Evolutionary conservation across 2,329 filamentous ascomycete species (phyloP).

Genomic region (Arthrobotrys megalospora): DNA sequence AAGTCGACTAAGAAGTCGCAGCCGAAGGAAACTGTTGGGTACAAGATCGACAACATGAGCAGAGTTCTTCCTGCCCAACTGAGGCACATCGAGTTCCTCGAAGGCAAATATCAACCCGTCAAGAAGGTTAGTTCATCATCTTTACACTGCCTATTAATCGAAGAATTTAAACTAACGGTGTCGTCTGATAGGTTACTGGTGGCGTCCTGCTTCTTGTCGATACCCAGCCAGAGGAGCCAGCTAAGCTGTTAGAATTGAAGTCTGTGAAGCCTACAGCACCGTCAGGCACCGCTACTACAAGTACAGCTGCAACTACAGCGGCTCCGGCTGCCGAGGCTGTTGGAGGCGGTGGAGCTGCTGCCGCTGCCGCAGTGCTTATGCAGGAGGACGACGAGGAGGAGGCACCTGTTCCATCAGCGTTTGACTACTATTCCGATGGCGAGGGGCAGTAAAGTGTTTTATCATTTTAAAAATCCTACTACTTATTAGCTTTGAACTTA

Average conservation of each 20-base stretch:
- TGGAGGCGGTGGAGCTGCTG: constrained; percentile 71
- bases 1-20: constrained; percentile 86
- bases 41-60: constrained; percentile 97
- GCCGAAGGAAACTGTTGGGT: constrained; percentile 97
- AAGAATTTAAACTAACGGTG: constrained; percentile 4
- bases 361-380: constrained; percentile 84
- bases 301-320: constrained; percentile 72
- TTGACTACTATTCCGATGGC: constrained; percentile 83
- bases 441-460: constrained; percentile 69
- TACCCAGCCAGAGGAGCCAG: constrained; percentile 82
- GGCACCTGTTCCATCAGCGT: constrained; percentile 78
- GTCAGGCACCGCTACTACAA: constrained; percentile 54
- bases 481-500: constrained; percentile 18
- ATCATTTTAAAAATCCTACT: not conserved
- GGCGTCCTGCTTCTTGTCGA: constrained; percentile 93
- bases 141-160: not conserved
- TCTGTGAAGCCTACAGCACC: constrained; percentile 77
- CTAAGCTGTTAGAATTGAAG: constrained; percentile 89
- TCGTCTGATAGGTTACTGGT: constrained; percentile 81
- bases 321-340: constrained; percentile 68
- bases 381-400: constrained; percentile 80
- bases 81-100: constrained; percentile 90
- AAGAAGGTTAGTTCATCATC: constrained; percentile 77
- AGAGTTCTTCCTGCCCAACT: constrained; percentile 91
- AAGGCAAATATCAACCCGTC: constrained; percentile 92